These are phyloP conservation scores for Ustilago cynodontis DNA, from an alignment of 1,284 basidiomycete species.

Conservation along the genomic window DNA sequence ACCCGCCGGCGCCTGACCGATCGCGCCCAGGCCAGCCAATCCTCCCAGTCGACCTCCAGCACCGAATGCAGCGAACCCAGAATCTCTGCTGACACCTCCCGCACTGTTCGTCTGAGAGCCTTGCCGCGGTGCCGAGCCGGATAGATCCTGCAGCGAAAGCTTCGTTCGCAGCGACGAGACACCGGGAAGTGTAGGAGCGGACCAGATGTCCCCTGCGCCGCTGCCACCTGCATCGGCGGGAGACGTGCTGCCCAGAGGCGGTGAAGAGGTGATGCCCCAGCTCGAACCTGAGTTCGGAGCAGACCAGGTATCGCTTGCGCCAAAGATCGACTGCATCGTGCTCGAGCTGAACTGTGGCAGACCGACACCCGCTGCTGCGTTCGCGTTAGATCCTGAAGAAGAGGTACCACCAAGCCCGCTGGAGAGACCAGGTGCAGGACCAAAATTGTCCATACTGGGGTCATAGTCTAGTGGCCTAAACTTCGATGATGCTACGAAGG, in stretches of 20 bases:
- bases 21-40: conserved; percentile 25
- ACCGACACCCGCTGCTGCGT: conserved; percentile 3
- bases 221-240: not conserved
- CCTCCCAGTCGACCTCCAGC: conserved; percentile 3
- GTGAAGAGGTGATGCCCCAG: conserved; percentile 40
- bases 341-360: conserved; percentile 27
- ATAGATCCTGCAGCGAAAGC: conserved; percentile 26
- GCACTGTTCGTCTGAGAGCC: not conserved
- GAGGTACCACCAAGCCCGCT: conserved; percentile 6
- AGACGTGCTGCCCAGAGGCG: conserved; percentile 30
- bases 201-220: conserved; percentile 42
- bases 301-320: conserved; percentile 40
- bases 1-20: conserved; percentile 20
- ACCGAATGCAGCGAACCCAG: conserved; percentile 21
- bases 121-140: not conserved
- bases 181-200: conserved; percentile 26
- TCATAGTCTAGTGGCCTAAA: conserved; percentile 51
- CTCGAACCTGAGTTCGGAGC: conserved; percentile 10
- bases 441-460: conserved; percentile 39
- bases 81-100: not conserved
- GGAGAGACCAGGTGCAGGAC: conserved; percentile 29
- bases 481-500: conserved; percentile 26
- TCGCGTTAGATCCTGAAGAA: conserved; percentile 5
- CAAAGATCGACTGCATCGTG: conserved; percentile 40
- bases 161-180: conserved; percentile 30